A percentile compares a stretch with the other conserved stretches of the same genome.
These are phyloP conservation scores for Suillus discolor DNA, from an alignment of 768 basidiomycete species.

Conservation along the genomic window DNA sequence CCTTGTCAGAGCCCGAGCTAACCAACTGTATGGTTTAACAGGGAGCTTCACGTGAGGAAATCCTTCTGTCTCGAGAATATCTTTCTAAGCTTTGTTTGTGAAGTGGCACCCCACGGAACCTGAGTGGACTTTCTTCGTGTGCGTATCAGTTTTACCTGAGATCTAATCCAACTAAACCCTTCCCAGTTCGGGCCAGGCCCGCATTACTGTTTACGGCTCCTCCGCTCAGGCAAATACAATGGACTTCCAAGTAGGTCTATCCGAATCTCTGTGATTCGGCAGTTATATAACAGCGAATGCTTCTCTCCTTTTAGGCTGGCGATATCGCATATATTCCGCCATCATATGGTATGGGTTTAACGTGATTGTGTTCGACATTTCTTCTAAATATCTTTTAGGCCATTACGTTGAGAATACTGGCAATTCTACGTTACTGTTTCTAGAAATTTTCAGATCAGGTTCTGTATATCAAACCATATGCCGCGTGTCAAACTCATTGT, in stretches of 20 bases:
- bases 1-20: not conserved
- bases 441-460: constrained; percentile 67
- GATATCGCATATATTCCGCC: constrained; percentile 29
- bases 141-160: constrained; percentile 8
- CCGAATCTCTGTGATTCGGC: not conserved
- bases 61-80: not conserved
- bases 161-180: not conserved
- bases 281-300: not conserved
- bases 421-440: constrained; percentile 54
- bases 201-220: constrained; percentile 46
- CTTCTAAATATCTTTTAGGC: constrained; percentile 33
- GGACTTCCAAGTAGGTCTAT: constrained; percentile 43
- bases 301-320: constrained; percentile 29
- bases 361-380: not conserved
- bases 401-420: constrained; percentile 74
- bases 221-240: constrained; percentile 42
- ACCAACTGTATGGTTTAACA: constrained; percentile 11
- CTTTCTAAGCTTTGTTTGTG: not conserved
- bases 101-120: constrained; percentile 57
- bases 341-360: constrained; percentile 22
- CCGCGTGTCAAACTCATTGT: not conserved
- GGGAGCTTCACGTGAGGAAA: constrained; percentile 48
- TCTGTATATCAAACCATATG: constrained; percentile 17
- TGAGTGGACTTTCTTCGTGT: constrained; percentile 50
- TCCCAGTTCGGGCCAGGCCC: constrained; percentile 40